A percentile compares a stretch with the other conserved stretches of the same genome.
Evolutionary conservation across 768 basidiomycete species (phyloP).

Genomic region (Russula earlei): DNA sequence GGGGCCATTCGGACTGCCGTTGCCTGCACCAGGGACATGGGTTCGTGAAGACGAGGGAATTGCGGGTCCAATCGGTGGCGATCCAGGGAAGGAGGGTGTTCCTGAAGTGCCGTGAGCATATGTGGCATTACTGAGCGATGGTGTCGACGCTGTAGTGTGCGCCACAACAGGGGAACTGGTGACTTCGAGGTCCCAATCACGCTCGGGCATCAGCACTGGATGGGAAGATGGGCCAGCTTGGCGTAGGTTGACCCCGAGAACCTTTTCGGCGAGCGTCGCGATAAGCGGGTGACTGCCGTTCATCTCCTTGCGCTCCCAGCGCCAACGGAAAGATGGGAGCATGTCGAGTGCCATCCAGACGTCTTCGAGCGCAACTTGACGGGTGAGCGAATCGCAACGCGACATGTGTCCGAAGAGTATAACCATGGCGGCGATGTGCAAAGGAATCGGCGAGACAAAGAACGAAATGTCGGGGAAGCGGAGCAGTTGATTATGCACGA

Average conservation of each 20-base stretch:
- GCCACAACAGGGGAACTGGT: conserved; percentile 9
- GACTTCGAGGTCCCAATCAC: conserved; percentile 38
- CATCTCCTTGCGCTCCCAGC: conserved; percentile 80
- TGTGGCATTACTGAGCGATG: conserved; percentile 27
- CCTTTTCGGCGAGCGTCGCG: conserved; percentile 69
- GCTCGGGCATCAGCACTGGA: conserved; percentile 33
- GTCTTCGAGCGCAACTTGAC: conserved; percentile 64
- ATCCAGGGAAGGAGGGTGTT: conserved; percentile 24
- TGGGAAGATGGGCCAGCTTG: conserved; percentile 36
- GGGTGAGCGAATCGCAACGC: conserved; percentile 55
- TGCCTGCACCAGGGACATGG: conserved; percentile 1
- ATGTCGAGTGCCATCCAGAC: conserved; percentile 83
- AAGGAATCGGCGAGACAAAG: conserved; percentile 80
- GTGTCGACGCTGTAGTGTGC: conserved; percentile 17
- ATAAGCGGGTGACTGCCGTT: conserved; percentile 80
- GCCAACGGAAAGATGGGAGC: conserved; percentile 84
- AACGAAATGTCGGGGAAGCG: conserved; percentile 80
- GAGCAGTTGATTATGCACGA: conserved; percentile 76
- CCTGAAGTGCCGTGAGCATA: conserved; percentile 23
- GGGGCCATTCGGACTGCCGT: neutral
- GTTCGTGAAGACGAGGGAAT: neutral
- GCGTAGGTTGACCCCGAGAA: conserved; percentile 66
- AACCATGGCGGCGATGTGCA: conserved; percentile 88
- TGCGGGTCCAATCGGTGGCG: conserved; percentile 18
- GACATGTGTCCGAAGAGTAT: conserved; percentile 84